Percentiles rank a stretch among this genome's conserved stretches.
These are phyloP conservation scores for Coprinopsis strossmayeri DNA, from an alignment of 768 basidiomycete species.

Conservation along the genomic window DNA sequence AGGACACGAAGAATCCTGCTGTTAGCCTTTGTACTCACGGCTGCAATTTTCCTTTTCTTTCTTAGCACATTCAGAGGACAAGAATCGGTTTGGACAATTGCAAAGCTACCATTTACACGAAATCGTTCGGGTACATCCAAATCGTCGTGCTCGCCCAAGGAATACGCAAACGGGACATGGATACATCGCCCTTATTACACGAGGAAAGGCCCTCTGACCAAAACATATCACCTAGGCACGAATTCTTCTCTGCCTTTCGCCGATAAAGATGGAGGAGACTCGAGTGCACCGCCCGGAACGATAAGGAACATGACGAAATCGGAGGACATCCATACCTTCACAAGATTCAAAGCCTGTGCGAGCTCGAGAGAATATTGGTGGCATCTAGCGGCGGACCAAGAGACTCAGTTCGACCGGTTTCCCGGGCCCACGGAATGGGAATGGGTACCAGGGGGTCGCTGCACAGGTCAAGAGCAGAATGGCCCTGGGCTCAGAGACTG, in stretches of 20 bases:
- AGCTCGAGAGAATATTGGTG: conserved; percentile 55
- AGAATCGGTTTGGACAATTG: neutral
- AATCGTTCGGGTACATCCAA: neutral
- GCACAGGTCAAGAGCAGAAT: conserved; percentile 24
- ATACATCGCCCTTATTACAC: conserved; percentile 18
- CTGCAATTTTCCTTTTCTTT: neutral
- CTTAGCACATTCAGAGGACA: neutral
- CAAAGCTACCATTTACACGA: neutral
- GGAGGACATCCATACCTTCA: conserved; percentile 42
- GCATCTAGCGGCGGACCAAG: conserved; percentile 53
- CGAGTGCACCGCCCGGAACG: neutral
- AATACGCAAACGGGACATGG: conserved; percentile 22
- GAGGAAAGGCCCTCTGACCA: conserved; percentile 17
- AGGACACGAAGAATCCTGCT: neutral
- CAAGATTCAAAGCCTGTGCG: conserved; percentile 59
- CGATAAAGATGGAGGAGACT: neutral
- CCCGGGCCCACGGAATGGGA: conserved; percentile 44
- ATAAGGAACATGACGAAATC: conserved; percentile 23
- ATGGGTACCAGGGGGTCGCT: conserved; percentile 45
- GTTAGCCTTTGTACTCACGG: neutral
- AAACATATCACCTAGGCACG: conserved; percentile 2
- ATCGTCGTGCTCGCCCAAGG: conserved; percentile 1
- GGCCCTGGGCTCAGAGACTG: conserved; percentile 29
- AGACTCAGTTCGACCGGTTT: conserved; percentile 43
- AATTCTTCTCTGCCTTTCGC: neutral